Evolutionary conservation across 148 eudicot species (phyloP).

Genomic region (Spergularia bocconei): DNA sequence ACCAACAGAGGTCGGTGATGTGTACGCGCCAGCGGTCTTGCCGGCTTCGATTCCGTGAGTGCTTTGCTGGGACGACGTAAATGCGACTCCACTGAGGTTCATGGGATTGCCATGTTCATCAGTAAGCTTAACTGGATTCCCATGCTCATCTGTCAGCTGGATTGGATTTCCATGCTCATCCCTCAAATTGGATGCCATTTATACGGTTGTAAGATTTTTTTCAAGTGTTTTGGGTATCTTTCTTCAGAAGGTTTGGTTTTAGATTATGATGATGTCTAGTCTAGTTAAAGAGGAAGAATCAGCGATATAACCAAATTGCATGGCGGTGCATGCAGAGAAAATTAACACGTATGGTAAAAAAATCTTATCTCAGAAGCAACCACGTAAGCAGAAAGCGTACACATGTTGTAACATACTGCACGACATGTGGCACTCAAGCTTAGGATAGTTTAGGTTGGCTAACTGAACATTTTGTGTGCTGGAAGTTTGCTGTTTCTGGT

Average conservation of each 20-base stretch:
- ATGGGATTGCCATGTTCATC: slow-evolving; percentile 77
- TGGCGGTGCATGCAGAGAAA: slow-evolving; percentile 12
- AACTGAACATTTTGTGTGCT: neutral
- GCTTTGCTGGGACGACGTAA: slow-evolving; percentile 15
- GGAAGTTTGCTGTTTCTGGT: neutral
- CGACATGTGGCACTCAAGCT: neutral
- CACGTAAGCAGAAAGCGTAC: slow-evolving; percentile 20
- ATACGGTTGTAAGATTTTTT: no score
- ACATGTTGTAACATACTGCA: slow-evolving; percentile 8
- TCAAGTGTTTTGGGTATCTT: neutral
- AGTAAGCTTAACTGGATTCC: slow-evolving; percentile 63
- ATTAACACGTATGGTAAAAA: slow-evolving; percentile 11
- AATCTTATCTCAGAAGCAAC: neutral
- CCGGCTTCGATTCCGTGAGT: neutral
- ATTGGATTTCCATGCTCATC: slow-evolving; percentile 70
- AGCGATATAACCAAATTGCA: slow-evolving; percentile 17
- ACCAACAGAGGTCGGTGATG: slow-evolving; percentile 1
- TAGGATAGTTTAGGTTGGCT: neutral
- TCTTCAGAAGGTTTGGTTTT: neutral
- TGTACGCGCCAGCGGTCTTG: neutral
- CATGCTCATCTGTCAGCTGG: slow-evolving; percentile 59
- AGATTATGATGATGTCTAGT: neutral
- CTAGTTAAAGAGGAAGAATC: neutral
- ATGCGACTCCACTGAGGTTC: slow-evolving; percentile 61
- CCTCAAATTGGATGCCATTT: slow-evolving; percentile 56